These are phyloP conservation scores for Didymella pomorum DNA, from an alignment of 2,329 filamentous ascomycete species.

Conservation along the genomic window DNA sequence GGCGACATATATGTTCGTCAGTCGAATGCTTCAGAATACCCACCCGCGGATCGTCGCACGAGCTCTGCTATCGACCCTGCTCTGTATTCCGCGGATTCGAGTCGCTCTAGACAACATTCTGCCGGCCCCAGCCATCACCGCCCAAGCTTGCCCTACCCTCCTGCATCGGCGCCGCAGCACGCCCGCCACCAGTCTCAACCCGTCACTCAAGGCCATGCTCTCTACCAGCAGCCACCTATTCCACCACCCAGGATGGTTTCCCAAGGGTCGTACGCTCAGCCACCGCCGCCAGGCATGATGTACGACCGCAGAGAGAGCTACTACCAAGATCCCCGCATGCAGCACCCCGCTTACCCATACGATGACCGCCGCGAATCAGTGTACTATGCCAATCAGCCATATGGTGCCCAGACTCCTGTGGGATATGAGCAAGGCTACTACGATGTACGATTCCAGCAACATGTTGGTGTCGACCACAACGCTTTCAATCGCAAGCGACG, in stretches of 20 bases:
- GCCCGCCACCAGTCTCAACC: conserved; percentile 43
- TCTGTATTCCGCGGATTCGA: conserved; percentile 19
- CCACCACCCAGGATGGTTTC: conserved; percentile 22
- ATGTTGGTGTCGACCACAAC: conserved; percentile 39
- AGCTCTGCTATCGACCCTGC: conserved; percentile 36
- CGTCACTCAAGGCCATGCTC: conserved; percentile 25
- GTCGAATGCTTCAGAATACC: conserved; percentile 26
- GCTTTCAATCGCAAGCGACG: conserved; percentile 64
- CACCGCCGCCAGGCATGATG: conserved; percentile 14
- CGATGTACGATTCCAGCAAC: conserved; percentile 43
- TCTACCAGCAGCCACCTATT: conserved; percentile 7
- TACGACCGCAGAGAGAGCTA: conserved; percentile 39
- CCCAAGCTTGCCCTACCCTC: conserved; percentile 38
- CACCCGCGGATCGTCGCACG: conserved; percentile 29
- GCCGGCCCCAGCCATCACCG: conserved; percentile 35
- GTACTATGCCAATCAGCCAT: conserved; percentile 30
- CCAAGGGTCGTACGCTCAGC: conserved; percentile 25
- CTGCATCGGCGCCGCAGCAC: conserved; percentile 28
- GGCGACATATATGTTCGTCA: conserved; percentile 34
- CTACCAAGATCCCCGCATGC: conserved; percentile 36
- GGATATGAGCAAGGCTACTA: conserved; percentile 33
- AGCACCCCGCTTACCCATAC: conserved; percentile 29
- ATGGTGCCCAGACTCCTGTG: conserved; percentile 21
- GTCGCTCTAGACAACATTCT: conserved; percentile 19
- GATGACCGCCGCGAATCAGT: conserved; percentile 31